Evolutionary conservation across 805 yeast species (phyloP).

Genomic region (Ogataea haglerorum): DNA sequence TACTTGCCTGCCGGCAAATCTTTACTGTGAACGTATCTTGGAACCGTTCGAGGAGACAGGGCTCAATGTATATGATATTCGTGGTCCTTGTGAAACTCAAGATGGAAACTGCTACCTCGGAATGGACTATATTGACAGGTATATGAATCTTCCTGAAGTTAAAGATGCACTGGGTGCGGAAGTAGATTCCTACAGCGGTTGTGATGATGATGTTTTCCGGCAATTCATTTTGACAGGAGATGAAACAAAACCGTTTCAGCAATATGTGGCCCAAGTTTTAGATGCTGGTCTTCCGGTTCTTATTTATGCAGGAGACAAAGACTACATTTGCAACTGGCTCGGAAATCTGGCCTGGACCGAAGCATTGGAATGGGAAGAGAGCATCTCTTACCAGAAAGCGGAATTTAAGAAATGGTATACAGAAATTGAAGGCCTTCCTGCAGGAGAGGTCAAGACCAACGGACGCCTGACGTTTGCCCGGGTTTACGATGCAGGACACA

Average conservation of each 20-base stretch:
- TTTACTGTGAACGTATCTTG: conserved; percentile 85
- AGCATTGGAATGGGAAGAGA: conserved; percentile 46
- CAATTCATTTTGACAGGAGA: conserved; percentile 86
- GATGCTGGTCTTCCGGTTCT: conserved; percentile 76
- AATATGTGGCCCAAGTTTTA: conserved; percentile 65
- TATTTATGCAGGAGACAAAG: conserved; percentile 94
- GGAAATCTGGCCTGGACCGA: conserved; percentile 89
- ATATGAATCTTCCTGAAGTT: conserved; percentile 74
- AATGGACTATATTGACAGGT: conserved; percentile 68
- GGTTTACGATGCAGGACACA: conserved; percentile 89
- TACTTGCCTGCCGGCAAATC: conserved; percentile 86
- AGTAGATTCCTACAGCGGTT: conserved; percentile 69
- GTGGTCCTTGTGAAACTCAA: conserved; percentile 69
- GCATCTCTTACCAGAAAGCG: conserved; percentile 19
- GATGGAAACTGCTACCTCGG: conserved; percentile 74
- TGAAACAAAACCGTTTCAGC: conserved; percentile 87
- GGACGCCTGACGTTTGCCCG: conserved; percentile 77
- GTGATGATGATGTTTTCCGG: conserved; percentile 74
- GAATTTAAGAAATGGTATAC: conserved; percentile 27
- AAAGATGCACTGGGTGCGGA: conserved; percentile 86
- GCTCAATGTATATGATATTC: conserved; percentile 85
- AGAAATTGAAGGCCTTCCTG: conserved; percentile 25
- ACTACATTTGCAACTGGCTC: conserved; percentile 94
- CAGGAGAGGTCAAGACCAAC: conserved; percentile 42
- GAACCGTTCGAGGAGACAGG: conserved; percentile 84